Conservation (phyloP, 768 basidiomycete species). For the Phylloporus arenicola region DNA sequence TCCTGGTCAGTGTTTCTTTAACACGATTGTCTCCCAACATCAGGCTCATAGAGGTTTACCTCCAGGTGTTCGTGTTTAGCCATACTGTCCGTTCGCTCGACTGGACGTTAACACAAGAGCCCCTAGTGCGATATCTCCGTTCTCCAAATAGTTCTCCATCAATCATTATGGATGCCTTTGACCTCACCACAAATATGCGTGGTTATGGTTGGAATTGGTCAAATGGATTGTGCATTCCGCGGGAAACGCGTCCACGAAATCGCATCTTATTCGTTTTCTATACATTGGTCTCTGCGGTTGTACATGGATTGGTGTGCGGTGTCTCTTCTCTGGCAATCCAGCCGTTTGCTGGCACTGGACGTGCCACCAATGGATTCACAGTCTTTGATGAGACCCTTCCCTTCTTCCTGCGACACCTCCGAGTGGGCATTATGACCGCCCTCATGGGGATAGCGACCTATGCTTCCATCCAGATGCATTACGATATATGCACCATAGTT, state of each 20-base stretch:
- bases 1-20: constrained; percentile 7
- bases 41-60: background rate
- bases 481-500: constrained; percentile 20
- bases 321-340: constrained; percentile 43
- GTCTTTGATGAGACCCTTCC: constrained; percentile 34
- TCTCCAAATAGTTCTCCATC: constrained; percentile 2
- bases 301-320: constrained; percentile 40
- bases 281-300: constrained; percentile 31
- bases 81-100: background rate
- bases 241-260: constrained; percentile 38
- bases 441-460: constrained; percentile 28
- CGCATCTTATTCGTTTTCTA: constrained; percentile 33
- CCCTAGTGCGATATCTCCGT: constrained; percentile 10
- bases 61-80: constrained; percentile 3
- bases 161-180: constrained; percentile 37
- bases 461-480: constrained; percentile 35
- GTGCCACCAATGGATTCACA: constrained; percentile 10
- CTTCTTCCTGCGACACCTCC: constrained; percentile 21
- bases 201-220: constrained; percentile 64
- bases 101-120: constrained; percentile 13
- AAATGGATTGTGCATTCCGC: constrained; percentile 21
- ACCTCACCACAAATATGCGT: constrained; percentile 48
- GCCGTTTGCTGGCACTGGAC: constrained; percentile 32
- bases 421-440: constrained; percentile 40
- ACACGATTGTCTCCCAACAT: background rate